These are phyloP conservation scores for Samsoniella hepiali DNA, from an alignment of 2,329 filamentous ascomycete genomes.

Conservation along the genomic window DNA sequence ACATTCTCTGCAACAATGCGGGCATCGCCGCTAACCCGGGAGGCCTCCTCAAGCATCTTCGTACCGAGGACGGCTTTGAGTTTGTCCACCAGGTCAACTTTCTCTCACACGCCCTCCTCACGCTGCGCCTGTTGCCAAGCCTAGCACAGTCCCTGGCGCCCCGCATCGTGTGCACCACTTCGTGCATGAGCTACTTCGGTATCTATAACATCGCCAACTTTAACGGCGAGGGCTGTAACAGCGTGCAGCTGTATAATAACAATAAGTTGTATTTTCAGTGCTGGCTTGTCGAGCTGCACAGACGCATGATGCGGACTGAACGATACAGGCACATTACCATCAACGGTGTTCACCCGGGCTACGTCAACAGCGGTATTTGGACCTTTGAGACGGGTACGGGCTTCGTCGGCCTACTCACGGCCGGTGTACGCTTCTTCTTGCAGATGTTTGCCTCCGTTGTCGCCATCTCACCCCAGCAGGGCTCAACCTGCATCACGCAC, in stretches of 20 bases:
- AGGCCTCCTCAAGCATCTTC: slow-evolving; percentile 9
- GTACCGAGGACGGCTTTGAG: slow-evolving; percentile 31
- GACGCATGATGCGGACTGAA: slow-evolving; percentile 22
- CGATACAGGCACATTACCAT: slow-evolving; percentile 29
- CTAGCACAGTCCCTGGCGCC: slow-evolving; percentile 25
- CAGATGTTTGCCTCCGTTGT: slow-evolving; percentile 9
- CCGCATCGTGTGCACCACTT: slow-evolving; percentile 31
- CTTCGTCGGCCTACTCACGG: slow-evolving; percentile 5
- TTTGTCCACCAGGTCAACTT: slow-evolving; percentile 33
- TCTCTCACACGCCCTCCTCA: slow-evolving; percentile 30
- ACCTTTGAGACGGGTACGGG: slow-evolving; percentile 17
- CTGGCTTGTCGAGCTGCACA: slow-evolving; percentile 31
- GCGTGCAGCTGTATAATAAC: slow-evolving; percentile 26
- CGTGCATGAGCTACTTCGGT: slow-evolving; percentile 29
- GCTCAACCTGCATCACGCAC: slow-evolving; percentile 17
- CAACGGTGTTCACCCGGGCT: slow-evolving; percentile 32
- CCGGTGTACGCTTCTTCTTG: not conserved
- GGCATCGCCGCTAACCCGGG: slow-evolving; percentile 23
- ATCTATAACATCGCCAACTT: slow-evolving; percentile 26
- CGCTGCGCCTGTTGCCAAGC: slow-evolving; percentile 27
- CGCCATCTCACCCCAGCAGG: slow-evolving; percentile 16
- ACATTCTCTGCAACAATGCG: slow-evolving; percentile 32
- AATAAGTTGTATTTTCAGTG: slow-evolving; percentile 35
- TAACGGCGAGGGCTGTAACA: slow-evolving; percentile 23
- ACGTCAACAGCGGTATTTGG: slow-evolving; percentile 31